These are phyloP conservation scores for Wolfiporia cocos DNA, from an alignment of 1,284 basidiomycete species.

Conservation along the genomic window DNA sequence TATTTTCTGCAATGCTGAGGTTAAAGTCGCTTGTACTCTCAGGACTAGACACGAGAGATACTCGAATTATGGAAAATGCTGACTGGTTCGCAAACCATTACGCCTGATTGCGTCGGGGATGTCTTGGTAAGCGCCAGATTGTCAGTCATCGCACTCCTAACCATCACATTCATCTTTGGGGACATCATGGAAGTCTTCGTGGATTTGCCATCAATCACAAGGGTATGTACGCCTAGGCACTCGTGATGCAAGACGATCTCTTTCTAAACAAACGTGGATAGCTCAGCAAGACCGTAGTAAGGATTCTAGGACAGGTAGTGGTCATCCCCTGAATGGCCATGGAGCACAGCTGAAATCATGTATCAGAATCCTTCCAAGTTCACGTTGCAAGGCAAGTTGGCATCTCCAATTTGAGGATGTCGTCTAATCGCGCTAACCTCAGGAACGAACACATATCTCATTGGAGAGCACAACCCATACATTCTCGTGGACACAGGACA, in stretches of 20 bases:
- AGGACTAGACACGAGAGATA: too few species aligned
- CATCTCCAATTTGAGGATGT: background rate
- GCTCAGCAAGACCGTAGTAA: constrained; percentile 58
- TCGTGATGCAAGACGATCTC: background rate
- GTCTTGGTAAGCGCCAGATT: too few species aligned
- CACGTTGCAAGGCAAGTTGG: constrained; percentile 74
- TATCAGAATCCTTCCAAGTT: constrained; percentile 84
- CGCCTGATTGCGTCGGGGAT: too few species aligned
- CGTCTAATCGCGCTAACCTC: background rate
- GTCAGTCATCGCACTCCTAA: too few species aligned
- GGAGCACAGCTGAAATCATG: background rate
- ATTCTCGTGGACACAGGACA: constrained; percentile 90
- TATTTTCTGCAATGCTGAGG: too few species aligned
- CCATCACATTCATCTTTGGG: too few species aligned
- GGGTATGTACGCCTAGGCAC: constrained; percentile 14
- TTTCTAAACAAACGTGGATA: constrained; percentile 21
- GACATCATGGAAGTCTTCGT: constrained; percentile 30
- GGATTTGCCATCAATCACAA: constrained; percentile 27
- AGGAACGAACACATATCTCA: constrained; percentile 92
- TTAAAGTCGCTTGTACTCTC: too few species aligned
- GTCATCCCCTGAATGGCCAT: background rate
- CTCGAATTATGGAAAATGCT: too few species aligned
- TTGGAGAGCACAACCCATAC: constrained; percentile 65
- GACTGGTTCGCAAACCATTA: too few species aligned
- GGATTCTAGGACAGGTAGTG: constrained; percentile 68